Evolutionary conservation across 1,139 yeast genomes (phyloP), one percentile per base, ranked within the genome.

Genomic region (Candida anutae): DNA sequence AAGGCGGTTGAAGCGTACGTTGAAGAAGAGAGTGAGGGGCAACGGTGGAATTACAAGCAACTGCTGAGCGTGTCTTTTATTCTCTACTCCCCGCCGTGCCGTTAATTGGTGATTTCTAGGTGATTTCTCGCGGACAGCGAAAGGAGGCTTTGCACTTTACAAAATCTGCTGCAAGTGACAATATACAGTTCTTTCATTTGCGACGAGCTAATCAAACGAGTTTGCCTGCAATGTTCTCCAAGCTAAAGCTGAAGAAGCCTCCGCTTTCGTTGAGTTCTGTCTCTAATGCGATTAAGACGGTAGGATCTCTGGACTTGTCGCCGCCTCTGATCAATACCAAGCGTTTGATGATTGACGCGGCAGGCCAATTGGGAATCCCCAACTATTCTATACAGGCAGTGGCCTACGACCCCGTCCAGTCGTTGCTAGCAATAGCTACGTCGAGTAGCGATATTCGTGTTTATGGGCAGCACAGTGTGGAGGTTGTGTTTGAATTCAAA

Each of bases 391-490:
- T 83, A 3, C 57, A 73, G 15, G 75, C 83, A 0, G 54, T 77
- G 24, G 94, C 94, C 0, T 83, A 67, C 51, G 97, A 90, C 50
- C 94, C 94, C 1, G 78, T 84, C 1, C 98, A 90, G 48, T 76
- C 94, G 27, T 63, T 90, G 24, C 53, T 87, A 40, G 97, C 96
- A 0, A 59, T 85, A 0, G 79, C 93, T 3, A 85, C 95, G 1
- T 74, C 66, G 23, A 50, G 55, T 9, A 84, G 87, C 25, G 75
- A 74, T 28, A 67, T 90, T 13, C 76, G 84, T 40, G 80, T 90
- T 4, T 79, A 76, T 45, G 98, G 98, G 2, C 90, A 82, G 46
- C 76, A 78, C 28, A 74, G 81, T 29, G 95, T 88, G 6, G 85
- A 82, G 37, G 84, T 77, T 6, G 76, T 73, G 4, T 70, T 87